Base-by-base conservation (phyloP, 2,329 filamentous ascomycete species). In the Leptodontidium sp. region DNA sequence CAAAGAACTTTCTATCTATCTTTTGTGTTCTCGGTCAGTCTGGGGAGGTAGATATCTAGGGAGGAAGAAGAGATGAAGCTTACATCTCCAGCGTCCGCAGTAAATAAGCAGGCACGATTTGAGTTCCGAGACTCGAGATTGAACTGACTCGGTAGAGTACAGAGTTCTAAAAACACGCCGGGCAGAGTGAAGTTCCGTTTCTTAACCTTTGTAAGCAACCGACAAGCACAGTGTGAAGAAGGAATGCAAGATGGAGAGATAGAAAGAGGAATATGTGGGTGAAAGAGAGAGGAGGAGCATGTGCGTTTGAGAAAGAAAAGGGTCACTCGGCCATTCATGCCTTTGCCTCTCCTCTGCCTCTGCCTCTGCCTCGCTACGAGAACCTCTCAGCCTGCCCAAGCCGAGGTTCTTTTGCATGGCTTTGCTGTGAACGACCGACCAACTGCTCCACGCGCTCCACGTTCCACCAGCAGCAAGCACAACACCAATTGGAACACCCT, bases 241-340 rank as follows among this genome's bases (percentile, higher is more conserved):
- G 4, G 17, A 21, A 21, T 24, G 47, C 29, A 32, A 32, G n/a
- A 50, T 14, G n/a, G 35, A 24, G 35, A 35, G 17, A 40, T 6
- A 26, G 21, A 40, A 8, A 59, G 57, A 59, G 21, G 15, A 26
- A 43, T 5, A n/a, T 49, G 17, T 3, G 7, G n/a, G 9, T 24
- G 35, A 24, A 35, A 40, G n/a, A 58, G n/a, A 24, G 11, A 17
- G 12, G 35, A 59, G 55, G 38, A 59, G 57, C 57, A 59, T 59
- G 57, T 59, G 35, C 11, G 57, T 45, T 45, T 59, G 57, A 43
- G 57, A 59, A 29, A 43, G 35, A 43, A 40, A 21, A 21, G 35
- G 35, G 55, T 58, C 55, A 58, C 55, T 58, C 57, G 57, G 57
- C 57, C 57, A 43, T 43, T 32, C 29, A 32, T 32, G 6, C 29